A percentile compares a stretch with the other conserved stretches of the same genome.
These are phyloP conservation scores for Epicoccum nigrum DNA, from an alignment of 2,329 filamentous ascomycete genomes.

Conservation along the genomic window DNA sequence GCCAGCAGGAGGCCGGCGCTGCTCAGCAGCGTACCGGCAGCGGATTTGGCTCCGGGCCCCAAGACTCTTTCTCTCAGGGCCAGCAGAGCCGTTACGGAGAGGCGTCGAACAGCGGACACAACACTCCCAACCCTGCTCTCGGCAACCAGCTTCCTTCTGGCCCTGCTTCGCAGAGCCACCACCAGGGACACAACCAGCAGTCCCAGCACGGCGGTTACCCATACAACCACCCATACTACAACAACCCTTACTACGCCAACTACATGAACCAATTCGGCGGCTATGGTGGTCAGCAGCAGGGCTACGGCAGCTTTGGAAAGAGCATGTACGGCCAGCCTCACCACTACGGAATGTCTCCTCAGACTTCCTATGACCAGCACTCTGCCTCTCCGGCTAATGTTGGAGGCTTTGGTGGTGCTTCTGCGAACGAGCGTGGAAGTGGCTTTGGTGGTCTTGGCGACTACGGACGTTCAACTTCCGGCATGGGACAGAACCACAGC, in stretches of 20 bases:
- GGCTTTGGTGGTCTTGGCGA: slow-evolving; percentile 60
- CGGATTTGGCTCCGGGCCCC: slow-evolving; percentile 69
- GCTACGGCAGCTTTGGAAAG: slow-evolving; percentile 60
- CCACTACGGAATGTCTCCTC: slow-evolving; percentile 63
- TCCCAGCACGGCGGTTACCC: slow-evolving; percentile 49
- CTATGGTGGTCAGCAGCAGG: slow-evolving; percentile 56
- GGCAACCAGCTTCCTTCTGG: slow-evolving; percentile 59
- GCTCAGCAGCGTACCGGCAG: slow-evolving; percentile 78
- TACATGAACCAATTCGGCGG: slow-evolving; percentile 69
- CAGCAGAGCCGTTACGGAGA: slow-evolving; percentile 77
- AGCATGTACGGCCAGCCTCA: slow-evolving; percentile 69
- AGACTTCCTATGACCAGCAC: slow-evolving; percentile 66
- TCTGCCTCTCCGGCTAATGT: slow-evolving; percentile 68
- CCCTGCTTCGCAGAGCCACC: slow-evolving; percentile 52
- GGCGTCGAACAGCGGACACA: slow-evolving; percentile 84
- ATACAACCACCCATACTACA: slow-evolving; percentile 66
- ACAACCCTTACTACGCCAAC: slow-evolving; percentile 65
- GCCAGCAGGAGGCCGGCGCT: slow-evolving; percentile 72
- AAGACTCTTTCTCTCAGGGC: slow-evolving; percentile 68
- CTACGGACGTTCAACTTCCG: slow-evolving; percentile 66
- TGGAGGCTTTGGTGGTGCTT: slow-evolving; percentile 57
- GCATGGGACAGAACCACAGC: slow-evolving; percentile 61
- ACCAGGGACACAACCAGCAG: slow-evolving; percentile 55
- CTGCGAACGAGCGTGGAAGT: slow-evolving; percentile 54
- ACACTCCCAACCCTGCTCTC: slow-evolving; percentile 81